Percentiles rank a stretch among this genome's conserved stretches.
Conservation (phyloP, 345 rosid genomes). For the Eucalyptus brandiana region DNA sequence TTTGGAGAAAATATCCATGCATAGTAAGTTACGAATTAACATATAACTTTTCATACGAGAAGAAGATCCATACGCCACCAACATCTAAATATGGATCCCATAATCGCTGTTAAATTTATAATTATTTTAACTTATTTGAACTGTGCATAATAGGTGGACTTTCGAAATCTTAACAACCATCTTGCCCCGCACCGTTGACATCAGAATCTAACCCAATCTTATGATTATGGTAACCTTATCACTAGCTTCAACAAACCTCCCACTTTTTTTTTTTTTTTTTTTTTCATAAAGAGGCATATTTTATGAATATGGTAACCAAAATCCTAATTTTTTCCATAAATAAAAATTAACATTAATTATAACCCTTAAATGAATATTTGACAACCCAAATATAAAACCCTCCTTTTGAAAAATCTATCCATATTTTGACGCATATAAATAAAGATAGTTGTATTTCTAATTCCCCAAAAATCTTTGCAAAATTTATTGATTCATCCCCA, state of each 20-base stretch:
- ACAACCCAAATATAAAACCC: background rate
- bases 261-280: background rate
- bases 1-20: background rate
- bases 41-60: rapidly evolving
- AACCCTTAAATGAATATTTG: too few species aligned
- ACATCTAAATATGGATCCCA: rapidly evolving
- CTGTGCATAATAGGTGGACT: rapidly evolving
- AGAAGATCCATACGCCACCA: rapidly evolving
- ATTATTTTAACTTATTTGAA: background rate
- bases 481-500: background rate
- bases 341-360: too few species aligned
- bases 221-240: background rate
- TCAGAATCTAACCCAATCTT: too few species aligned
- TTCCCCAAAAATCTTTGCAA: background rate
- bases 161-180: background rate
- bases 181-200: rapidly evolving
- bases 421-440: background rate
- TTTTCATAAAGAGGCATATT: background rate
- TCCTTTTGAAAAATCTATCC: background rate
- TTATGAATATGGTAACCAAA: background rate
- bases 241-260: background rate
- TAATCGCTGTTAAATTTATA: background rate
- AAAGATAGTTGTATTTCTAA: background rate
- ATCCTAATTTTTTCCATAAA: background rate
- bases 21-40: background rate